phyloP scores from a whole-genome alignment of 176 grass and related monocot genomes.

The Triticum timopheevii region DNA sequence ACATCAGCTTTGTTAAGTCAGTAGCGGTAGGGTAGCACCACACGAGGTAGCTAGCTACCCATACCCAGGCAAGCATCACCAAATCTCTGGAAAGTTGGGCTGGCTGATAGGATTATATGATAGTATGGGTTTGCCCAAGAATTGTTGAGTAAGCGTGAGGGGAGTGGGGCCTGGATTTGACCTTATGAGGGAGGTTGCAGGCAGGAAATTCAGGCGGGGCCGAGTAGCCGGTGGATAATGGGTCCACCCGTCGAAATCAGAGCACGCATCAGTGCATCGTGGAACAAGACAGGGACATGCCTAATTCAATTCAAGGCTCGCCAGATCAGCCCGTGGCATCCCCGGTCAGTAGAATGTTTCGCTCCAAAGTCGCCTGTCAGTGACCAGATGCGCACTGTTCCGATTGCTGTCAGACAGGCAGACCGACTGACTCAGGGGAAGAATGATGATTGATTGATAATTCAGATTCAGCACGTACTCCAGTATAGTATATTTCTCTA shows the following conservation, averaged over 20 bases:
- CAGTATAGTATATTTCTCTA: background rate
- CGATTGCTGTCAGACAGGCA: background rate
- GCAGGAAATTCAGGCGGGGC: background rate
- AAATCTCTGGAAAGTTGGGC: conserved; percentile 19
- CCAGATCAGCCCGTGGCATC: background rate
- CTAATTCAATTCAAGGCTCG: background rate
- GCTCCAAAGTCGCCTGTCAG: background rate
- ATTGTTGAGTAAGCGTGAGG: background rate
- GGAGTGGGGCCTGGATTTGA: background rate
- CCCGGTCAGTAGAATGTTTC: conserved; percentile 24
- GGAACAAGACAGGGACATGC: conserved; percentile 10
- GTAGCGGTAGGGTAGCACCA: background rate
- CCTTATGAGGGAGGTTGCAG: background rate
- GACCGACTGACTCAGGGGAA: background rate
- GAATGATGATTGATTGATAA: background rate
- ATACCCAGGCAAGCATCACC: background rate
- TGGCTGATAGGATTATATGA: conserved; percentile 8
- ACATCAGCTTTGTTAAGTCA: background rate
- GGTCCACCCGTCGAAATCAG: conserved; percentile 34
- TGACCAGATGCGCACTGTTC: background rate
- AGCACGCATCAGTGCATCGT: conserved; percentile 9
- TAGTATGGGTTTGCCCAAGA: background rate
- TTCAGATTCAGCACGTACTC: background rate
- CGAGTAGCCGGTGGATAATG: conserved; percentile 38
- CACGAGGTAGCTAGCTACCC: background rate